Percentiles rank a stretch among this genome's conserved stretches.
Evolutionary conservation across 768 basidiomycete species (phyloP).

Genomic region (Tylopilus rubrobrunneus): DNA sequence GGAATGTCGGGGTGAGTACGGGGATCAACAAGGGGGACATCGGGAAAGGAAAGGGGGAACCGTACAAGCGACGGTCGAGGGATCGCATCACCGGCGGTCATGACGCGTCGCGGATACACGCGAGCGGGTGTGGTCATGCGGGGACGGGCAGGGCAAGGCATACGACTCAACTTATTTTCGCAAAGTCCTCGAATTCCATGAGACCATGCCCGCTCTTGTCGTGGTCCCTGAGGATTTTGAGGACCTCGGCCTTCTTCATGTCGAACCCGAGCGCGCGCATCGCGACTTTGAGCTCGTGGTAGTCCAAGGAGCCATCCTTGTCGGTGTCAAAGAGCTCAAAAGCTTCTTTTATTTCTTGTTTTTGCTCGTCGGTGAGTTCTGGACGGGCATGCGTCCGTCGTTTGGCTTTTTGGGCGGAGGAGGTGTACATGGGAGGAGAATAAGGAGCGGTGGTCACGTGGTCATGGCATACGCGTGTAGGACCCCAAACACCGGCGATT

Average conservation of each 20-base stretch:
- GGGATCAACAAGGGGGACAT: neutral
- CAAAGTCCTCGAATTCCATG: conserved; percentile 93
- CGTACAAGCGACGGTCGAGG: neutral
- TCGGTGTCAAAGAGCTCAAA: conserved; percentile 99
- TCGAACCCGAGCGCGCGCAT: conserved; percentile 98
- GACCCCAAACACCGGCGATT: conserved; percentile 21
- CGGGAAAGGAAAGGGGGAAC: neutral
- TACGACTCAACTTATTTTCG: conserved; percentile 76
- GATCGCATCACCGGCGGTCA: neutral
- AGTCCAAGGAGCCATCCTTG: conserved; percentile 94
- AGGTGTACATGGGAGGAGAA: conserved; percentile 44
- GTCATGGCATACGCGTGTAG: conserved; percentile 23
- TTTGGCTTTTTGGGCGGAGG: conserved; percentile 69
- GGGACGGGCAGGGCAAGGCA: neutral
- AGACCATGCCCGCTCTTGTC: conserved; percentile 78
- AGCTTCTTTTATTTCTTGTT: conserved; percentile 96
- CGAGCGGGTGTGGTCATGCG: neutral
- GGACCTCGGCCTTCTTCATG: conserved; percentile 95
- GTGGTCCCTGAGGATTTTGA: conserved; percentile 89
- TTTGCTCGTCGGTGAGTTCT: conserved; percentile 84
- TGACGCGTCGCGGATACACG: conserved; percentile 1
- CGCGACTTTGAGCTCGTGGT: conserved; percentile 98
- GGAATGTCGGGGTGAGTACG: conserved; percentile 20
- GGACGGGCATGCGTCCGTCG: conserved; percentile 72
- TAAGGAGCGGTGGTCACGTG: conserved; percentile 22